Evolutionary conservation across 225 moss, liverwort and hornwort genomes (phyloP), one percentile per base, ranked within the genome.

Genomic region (Pleurozium schreberi): DNA sequence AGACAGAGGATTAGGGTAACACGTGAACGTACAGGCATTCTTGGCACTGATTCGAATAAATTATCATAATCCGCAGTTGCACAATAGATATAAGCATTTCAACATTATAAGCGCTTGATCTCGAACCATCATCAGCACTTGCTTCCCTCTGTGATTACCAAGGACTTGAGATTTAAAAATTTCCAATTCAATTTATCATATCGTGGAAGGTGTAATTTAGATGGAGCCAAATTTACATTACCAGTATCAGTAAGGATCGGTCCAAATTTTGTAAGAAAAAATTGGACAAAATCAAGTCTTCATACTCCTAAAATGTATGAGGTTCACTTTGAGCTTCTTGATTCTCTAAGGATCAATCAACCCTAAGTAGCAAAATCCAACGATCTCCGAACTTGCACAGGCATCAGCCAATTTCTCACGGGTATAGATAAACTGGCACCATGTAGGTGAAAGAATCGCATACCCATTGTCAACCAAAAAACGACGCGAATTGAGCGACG

Each of bases 391-490:
- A 73, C 71, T 84, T 68, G 65, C 84, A 55, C 55, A 50, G 34
- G 34, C 65, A 82, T 49, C 23, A 75, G 9, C 62, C 43, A 75
- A 64, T 60, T 77, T n/a, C 58, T 33, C 68, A 17, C 64, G 49
- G 59, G 22, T 42, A 40, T 12, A 66, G 43, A 68, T 19, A 60
- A 75, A 49, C 12, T 33, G 66, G 83, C 36, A 31, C 47, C n/a
- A 22, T 14, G 19, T 10, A 58, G 63, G 60, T 50, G n/a, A 67
- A 30, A n/a, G 36, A 69, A 47, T 85, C 4, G 38, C 79, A 7
- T 86, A 92, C 93, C 89, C 67, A 82, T 78, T 68, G 47, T 87
- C 86, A 83, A 34, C 70, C 36, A 89, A 52, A 85, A 89, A 87
- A 26, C 55, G 67, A 76, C 84, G 86, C 68, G 88, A 83, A 57